Percentiles rank a stretch among this genome's conserved stretches.
phyloP scores from a whole-genome alignment of 345 rosid species.

The Eucalyptus regnans region DNA sequence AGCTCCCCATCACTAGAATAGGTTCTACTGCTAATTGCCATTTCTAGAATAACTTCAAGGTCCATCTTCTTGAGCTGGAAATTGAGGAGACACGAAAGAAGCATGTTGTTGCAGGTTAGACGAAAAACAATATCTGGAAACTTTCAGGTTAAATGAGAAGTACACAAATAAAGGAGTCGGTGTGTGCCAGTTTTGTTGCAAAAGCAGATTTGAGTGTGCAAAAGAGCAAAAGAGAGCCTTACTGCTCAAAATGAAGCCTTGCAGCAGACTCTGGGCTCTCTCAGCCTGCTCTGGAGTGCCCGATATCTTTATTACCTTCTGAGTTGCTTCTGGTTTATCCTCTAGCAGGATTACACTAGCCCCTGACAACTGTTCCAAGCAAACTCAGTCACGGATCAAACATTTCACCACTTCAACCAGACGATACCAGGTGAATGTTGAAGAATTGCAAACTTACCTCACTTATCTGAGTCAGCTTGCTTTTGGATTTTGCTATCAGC shows the following conservation, averaged over 20 bases:
- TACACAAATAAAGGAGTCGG: not conserved
- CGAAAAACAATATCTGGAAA: not conserved
- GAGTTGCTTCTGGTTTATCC: slow-evolving; percentile 55
- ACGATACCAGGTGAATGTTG: not conserved
- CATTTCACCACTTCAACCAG: not conserved
- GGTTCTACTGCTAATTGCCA: not conserved
- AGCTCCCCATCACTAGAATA: not conserved
- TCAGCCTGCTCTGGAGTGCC: slow-evolving; percentile 97
- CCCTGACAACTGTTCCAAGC: slow-evolving; percentile 62
- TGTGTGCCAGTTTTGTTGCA: not conserved
- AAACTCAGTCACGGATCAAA: not conserved
- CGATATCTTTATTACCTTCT: slow-evolving; percentile 71
- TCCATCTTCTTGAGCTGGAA: slow-evolving; percentile 2
- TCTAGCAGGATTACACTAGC: slow-evolving; percentile 77
- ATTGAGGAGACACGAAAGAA: not conserved
- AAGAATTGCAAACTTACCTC: slow-evolving; percentile 42
- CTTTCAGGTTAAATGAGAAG: not conserved
- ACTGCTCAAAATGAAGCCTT: slow-evolving; percentile 97
- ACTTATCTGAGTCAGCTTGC: slow-evolving; percentile 85
- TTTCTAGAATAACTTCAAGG: not conserved
- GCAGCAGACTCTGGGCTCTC: slow-evolving; percentile 96
- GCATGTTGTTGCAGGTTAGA: not conserved
- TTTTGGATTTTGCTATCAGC: slow-evolving; percentile 81
- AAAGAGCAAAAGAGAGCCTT: slow-evolving; percentile 10
- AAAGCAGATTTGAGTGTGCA: not conserved